These are phyloP conservation scores for Citrus glauca DNA, from an alignment of 345 rosid genomes.

Conservation along the genomic window DNA sequence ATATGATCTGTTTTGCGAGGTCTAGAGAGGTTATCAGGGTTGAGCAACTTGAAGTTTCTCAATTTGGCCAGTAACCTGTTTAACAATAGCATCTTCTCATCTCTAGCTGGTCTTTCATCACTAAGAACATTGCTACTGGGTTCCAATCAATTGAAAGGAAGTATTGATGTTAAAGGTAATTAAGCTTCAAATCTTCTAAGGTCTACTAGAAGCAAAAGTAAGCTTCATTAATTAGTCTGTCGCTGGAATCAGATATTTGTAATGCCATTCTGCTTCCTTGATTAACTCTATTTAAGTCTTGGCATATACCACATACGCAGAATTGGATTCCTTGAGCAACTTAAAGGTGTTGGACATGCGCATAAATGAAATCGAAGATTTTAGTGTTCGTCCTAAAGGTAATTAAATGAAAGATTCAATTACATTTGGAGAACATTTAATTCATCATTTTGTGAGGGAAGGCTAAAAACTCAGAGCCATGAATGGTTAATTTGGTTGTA, in stretches of 20 bases:
- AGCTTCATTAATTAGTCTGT: no score
- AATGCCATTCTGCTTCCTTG: no score
- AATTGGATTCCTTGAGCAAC: not conserved
- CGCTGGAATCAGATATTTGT: no score
- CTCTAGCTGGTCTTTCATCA: not conserved
- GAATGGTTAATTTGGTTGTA: no score
- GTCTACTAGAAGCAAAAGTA: no score
- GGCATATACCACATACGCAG: not conserved
- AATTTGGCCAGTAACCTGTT: not conserved
- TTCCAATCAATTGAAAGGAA: not conserved
- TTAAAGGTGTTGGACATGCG: not conserved
- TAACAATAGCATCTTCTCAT: not conserved
- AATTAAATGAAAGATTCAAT: no score
- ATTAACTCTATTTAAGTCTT: no score
- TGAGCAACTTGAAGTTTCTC: no score
- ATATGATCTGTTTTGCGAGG: not conserved
- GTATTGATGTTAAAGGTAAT: not conserved
- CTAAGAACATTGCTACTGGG: not conserved
- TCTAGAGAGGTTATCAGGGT: not conserved
- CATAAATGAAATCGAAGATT: not conserved
- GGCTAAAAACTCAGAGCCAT: no score
- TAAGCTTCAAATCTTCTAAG: not conserved
- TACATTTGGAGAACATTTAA: not conserved
- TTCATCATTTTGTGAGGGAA: not conserved
- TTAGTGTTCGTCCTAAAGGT: not conserved